phyloP scores from a whole-genome alignment of 768 basidiomycete species.

The Piloderma croceum region DNA sequence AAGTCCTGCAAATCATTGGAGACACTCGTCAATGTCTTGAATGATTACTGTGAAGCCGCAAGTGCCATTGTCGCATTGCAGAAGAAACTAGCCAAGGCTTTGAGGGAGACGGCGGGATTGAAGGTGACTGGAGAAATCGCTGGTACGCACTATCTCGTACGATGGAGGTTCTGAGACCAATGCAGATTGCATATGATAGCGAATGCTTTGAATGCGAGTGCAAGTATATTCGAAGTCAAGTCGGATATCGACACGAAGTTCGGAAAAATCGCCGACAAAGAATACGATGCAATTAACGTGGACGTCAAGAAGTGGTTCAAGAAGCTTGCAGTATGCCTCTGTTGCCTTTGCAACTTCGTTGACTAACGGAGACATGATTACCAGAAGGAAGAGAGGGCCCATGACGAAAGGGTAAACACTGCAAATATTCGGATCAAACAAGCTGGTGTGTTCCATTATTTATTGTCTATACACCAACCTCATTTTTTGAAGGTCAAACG shows the following conservation, averaged over 20 bases:
- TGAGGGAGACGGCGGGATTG: slow-evolving; percentile 57
- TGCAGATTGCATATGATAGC: slow-evolving; percentile 31
- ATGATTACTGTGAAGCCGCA: slow-evolving; percentile 72
- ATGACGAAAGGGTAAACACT: slow-evolving; percentile 63
- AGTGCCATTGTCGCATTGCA: slow-evolving; percentile 56
- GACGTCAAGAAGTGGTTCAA: slow-evolving; percentile 87
- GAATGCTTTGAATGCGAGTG: slow-evolving; percentile 61
- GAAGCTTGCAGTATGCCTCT: slow-evolving; percentile 60
- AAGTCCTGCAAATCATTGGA: slow-evolving; percentile 78
- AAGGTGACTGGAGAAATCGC: slow-evolving; percentile 60
- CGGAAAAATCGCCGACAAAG: slow-evolving; percentile 67
- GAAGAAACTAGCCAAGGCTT: slow-evolving; percentile 69
- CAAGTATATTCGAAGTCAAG: slow-evolving; percentile 62
- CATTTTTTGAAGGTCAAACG: slow-evolving; percentile 44
- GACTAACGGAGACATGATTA: not conserved
- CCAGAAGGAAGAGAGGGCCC: slow-evolving; percentile 76
- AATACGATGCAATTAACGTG: slow-evolving; percentile 55
- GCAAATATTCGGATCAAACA: slow-evolving; percentile 74
- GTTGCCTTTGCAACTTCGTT: slow-evolving; percentile 1
- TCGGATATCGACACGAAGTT: slow-evolving; percentile 72
- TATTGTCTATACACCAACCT: not conserved
- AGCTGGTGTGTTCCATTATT: slow-evolving; percentile 42
- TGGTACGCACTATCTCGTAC: slow-evolving; percentile 37
- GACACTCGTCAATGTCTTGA: slow-evolving; percentile 55
- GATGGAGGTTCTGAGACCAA: not conserved